Evolutionary conservation across 805 yeast species (phyloP).

Genomic region (Myxozyma nipponensis): DNA sequence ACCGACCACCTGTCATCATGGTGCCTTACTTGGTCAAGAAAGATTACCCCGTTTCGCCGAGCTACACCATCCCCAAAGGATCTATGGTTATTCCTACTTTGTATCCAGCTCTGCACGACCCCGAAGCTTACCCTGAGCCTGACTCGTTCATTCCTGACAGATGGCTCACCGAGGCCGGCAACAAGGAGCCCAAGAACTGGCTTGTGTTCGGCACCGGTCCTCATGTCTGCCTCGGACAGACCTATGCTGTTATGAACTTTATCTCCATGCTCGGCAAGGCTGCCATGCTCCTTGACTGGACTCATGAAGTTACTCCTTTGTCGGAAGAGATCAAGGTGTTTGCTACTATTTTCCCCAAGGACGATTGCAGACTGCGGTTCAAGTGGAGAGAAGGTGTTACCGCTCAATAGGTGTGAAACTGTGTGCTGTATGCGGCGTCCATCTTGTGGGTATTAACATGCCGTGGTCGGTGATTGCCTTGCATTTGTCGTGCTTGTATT

Average conservation of each 20-base stretch:
- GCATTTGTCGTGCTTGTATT: no score
- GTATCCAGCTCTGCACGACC: conserved; percentile 95
- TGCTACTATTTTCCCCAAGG: conserved; percentile 97
- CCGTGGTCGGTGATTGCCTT: no score
- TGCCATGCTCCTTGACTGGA: conserved; percentile 71
- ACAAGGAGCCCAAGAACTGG: conserved; percentile 72
- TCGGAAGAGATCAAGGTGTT: conserved; percentile 93
- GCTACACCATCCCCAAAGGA: conserved; percentile 92
- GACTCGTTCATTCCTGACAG: conserved; percentile 94
- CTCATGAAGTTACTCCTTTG: conserved; percentile 75
- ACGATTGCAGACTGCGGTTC: conserved; percentile 81
- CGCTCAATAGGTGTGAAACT: conserved; percentile 5
- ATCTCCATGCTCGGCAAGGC: conserved; percentile 90
- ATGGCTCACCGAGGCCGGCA: conserved; percentile 74
- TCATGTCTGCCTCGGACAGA: conserved; percentile 93
- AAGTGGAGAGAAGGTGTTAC: conserved; percentile 27
- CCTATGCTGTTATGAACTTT: conserved; percentile 85
- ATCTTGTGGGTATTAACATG: no score
- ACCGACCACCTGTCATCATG: conserved; percentile 97
- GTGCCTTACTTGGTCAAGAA: conserved; percentile 94
- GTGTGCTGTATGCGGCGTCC: no score
- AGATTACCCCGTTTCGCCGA: conserved; percentile 74
- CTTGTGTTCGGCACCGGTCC: conserved; percentile 96
- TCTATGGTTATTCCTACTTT: conserved; percentile 94
- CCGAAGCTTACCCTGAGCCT: conserved; percentile 92